Evolutionary conservation across 2,329 filamentous ascomycete species (phyloP).

Genomic region (Exophiala viscosa): DNA sequence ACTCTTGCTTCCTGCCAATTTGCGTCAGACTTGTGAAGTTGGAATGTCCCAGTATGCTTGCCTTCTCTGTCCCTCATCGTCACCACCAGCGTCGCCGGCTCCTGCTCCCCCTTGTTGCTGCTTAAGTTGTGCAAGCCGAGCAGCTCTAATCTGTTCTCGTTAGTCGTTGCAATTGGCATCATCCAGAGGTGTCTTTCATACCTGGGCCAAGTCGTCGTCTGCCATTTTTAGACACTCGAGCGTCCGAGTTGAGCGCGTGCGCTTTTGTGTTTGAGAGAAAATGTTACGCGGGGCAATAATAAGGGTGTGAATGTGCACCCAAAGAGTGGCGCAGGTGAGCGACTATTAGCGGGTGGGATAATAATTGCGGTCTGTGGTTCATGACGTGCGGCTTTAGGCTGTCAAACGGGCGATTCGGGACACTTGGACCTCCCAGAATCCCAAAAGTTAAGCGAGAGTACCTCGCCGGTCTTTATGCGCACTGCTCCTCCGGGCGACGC

Average conservation of each 20-base stretch:
- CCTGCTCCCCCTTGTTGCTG: slow-evolving; percentile 58
- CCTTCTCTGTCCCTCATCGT: slow-evolving; percentile 64
- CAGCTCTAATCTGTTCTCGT: slow-evolving; percentile 70
- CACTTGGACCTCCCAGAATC: background rate
- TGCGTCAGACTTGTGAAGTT: slow-evolving; percentile 2
- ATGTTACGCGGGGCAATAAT: slow-evolving; percentile 12
- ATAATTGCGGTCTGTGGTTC: no score
- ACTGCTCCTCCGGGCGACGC: background rate
- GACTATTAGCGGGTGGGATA: no score
- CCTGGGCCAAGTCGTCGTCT: slow-evolving; percentile 64
- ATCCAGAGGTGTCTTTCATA: slow-evolving; percentile 29
- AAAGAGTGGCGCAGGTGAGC: background rate
- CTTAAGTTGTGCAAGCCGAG: slow-evolving; percentile 89
- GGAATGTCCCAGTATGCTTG: slow-evolving; percentile 37
- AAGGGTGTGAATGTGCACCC: background rate
- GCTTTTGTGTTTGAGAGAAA: background rate
- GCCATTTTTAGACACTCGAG: slow-evolving; percentile 46
- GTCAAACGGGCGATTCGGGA: background rate
- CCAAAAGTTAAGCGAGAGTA: slow-evolving; percentile 2
- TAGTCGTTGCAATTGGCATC: slow-evolving; percentile 8
- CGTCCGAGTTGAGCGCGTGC: background rate
- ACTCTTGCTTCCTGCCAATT: slow-evolving; percentile 43
- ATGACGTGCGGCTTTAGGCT: background rate
- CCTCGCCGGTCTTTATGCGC: background rate
- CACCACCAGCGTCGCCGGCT: slow-evolving; percentile 48